A percentile compares a stretch with the other conserved stretches of the same genome.
Conservation (phyloP, 305 asterid genomes). For the Petunia hybrid region DNA sequence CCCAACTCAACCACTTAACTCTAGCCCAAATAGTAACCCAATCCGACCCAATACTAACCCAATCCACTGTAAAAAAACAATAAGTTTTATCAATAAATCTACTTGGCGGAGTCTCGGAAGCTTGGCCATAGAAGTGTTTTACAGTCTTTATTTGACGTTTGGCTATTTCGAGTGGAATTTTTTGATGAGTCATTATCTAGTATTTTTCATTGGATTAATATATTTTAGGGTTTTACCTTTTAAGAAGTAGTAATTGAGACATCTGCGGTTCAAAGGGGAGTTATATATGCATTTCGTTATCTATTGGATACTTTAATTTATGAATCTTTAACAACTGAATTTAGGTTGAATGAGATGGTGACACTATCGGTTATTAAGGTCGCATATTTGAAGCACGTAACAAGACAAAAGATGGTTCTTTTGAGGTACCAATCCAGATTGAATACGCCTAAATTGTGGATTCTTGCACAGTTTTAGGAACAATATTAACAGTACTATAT, state of each 20-base stretch:
- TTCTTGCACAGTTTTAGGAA: constrained; percentile 24
- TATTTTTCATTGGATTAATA: constrained; percentile 16
- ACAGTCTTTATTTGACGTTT: neutral
- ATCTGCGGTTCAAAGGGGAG: neutral
- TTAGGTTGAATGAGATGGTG: constrained; percentile 99
- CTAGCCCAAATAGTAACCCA: too few relatives aligned
- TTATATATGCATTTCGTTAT: neutral
- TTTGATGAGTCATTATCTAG: neutral
- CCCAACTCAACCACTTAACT: too few relatives aligned
- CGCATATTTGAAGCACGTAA: constrained; percentile 99
- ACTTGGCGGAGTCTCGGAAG: neutral
- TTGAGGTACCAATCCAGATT: constrained; percentile 63
- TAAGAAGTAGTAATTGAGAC: neutral
- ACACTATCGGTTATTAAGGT: constrained; percentile 96
- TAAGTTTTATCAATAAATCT: too few relatives aligned
- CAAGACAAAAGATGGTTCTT: constrained; percentile 97
- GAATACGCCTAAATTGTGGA: constrained; percentile 5
- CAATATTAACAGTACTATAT: neutral
- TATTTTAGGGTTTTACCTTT: neutral
- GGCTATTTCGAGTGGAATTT: neutral
- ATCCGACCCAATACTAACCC: too few relatives aligned
- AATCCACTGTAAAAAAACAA: too few relatives aligned
- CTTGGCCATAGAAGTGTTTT: neutral
- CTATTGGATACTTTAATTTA: constrained; percentile 23
- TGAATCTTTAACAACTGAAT: constrained; percentile 30